phyloP scores from a whole-genome alignment of 2,329 filamentous ascomycete species.

The Raffaelea arxii region DNA sequence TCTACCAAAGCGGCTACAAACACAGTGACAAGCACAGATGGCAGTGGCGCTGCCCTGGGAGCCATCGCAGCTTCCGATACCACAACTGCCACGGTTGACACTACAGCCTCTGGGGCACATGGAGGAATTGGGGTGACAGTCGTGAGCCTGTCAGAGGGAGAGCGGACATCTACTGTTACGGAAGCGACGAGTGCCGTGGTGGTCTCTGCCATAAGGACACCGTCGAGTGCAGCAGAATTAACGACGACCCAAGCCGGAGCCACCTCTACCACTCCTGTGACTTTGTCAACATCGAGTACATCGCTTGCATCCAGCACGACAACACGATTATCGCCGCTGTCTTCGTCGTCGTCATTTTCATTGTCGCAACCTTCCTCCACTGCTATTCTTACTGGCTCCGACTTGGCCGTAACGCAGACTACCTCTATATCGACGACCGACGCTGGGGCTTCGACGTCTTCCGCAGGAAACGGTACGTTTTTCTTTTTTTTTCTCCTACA shows the following conservation, averaged over 20 bases:
- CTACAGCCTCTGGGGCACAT: neutral
- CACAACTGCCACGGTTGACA: neutral
- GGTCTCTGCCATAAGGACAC: too few relatives aligned
- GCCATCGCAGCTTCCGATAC: too few relatives aligned
- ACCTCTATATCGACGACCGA: neutral
- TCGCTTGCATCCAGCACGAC: slow-evolving; percentile 3
- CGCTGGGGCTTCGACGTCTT: slow-evolving; percentile 1
- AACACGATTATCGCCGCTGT: neutral
- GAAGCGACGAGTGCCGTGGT: slow-evolving; percentile 1
- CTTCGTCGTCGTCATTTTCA: neutral
- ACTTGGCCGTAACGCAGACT: neutral
- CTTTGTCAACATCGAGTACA: slow-evolving; percentile 6
- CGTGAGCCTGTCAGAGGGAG: slow-evolving; percentile 10
- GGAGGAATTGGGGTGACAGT: slow-evolving; percentile 13
- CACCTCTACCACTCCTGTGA: neutral
- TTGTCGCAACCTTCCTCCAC: neutral
- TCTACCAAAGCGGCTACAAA: too few relatives aligned
- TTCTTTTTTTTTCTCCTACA: neutral
- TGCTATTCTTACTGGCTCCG: neutral
- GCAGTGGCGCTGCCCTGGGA: too few relatives aligned
- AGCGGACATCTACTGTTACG: slow-evolving; percentile 9
- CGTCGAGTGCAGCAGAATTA: too few relatives aligned
- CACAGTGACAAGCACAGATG: too few relatives aligned
- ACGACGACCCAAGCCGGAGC: slow-evolving; percentile 5
- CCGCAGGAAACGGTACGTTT: neutral